Evolutionary conservation across 768 basidiomycete genomes (phyloP).

Genomic region (Hypholoma fasciculare): DNA sequence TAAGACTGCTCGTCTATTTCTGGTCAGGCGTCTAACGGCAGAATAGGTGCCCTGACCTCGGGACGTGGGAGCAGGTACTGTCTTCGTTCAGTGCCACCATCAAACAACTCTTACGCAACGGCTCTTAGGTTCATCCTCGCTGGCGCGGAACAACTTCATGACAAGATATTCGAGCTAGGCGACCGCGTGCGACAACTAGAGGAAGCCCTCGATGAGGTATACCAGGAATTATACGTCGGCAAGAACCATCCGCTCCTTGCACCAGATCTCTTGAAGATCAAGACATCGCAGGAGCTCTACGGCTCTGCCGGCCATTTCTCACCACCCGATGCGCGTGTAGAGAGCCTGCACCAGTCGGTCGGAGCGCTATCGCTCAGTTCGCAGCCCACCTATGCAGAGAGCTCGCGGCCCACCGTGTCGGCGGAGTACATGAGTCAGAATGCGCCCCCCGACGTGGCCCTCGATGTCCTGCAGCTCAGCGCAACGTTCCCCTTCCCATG

Average conservation of each 20-base stretch:
- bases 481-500: conserved; percentile 72
- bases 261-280: conserved; percentile 61
- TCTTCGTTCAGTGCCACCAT: background rate
- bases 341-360: conserved; percentile 24
- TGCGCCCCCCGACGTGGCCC: conserved; percentile 38
- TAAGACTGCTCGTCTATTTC: conserved; percentile 19
- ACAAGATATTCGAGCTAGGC: conserved; percentile 59
- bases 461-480: conserved; percentile 58
- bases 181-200: conserved; percentile 67
- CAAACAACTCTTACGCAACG: background rate
- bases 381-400: conserved; percentile 23
- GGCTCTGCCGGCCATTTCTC: conserved; percentile 15
- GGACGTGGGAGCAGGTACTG: conserved; percentile 63
- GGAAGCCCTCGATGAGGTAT: conserved; percentile 51
- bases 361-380: conserved; percentile 22
- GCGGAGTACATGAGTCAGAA: conserved; percentile 11
- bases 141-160: conserved; percentile 65
- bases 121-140: conserved; percentile 60
- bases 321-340: conserved; percentile 15
- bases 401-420: conserved; percentile 14
- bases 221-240: conserved; percentile 32
- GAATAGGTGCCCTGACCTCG: conserved; percentile 56
- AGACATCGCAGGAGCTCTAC: conserved; percentile 69
- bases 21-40: conserved; percentile 7
- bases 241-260: conserved; percentile 55